Evolutionary conservation across 2,329 filamentous ascomycete genomes (phyloP).

Genomic region (Fusarium circinatum): DNA sequence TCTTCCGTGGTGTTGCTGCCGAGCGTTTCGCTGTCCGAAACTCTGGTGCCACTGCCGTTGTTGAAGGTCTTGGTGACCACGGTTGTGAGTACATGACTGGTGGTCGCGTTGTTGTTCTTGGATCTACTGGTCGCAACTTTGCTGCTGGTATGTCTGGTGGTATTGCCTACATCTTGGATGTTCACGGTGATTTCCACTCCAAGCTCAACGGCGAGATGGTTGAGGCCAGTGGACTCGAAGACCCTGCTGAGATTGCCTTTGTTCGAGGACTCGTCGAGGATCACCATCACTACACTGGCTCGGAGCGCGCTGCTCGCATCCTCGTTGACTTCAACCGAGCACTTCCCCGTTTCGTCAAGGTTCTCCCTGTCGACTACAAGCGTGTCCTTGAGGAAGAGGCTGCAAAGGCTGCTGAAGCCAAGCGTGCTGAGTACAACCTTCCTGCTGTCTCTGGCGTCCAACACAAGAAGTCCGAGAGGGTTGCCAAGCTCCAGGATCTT

Average conservation of each 20-base stretch:
- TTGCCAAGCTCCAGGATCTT: slow-evolving; percentile 80
- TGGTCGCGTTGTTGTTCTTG: slow-evolving; percentile 87
- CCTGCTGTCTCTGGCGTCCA: slow-evolving; percentile 76
- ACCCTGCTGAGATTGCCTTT: slow-evolving; percentile 88
- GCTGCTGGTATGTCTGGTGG: slow-evolving; percentile 98
- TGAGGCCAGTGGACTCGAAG: slow-evolving; percentile 84
- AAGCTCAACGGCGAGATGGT: slow-evolving; percentile 99
- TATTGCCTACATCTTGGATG: slow-evolving; percentile 94
- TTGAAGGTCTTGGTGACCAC: slow-evolving; percentile 96
- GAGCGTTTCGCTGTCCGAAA: slow-evolving; percentile 98
- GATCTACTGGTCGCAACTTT: slow-evolving; percentile 93
- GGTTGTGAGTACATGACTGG: slow-evolving; percentile 99
- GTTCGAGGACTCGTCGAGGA: slow-evolving; percentile 93
- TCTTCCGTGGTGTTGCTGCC: slow-evolving; percentile 96
- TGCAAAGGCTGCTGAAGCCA: slow-evolving; percentile 84
- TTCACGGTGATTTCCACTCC: slow-evolving; percentile 86
- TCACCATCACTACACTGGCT: slow-evolving; percentile 97
- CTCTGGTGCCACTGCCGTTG: slow-evolving; percentile 94
- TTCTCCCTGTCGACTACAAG: slow-evolving; percentile 96
- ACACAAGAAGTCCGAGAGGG: slow-evolving; percentile 72
- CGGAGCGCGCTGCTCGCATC: slow-evolving; percentile 91
- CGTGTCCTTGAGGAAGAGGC: slow-evolving; percentile 88
- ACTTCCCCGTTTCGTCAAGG: slow-evolving; percentile 90
- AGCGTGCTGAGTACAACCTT: slow-evolving; percentile 84
- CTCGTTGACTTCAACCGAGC: slow-evolving; percentile 95